Evolutionary conservation across 2,329 filamentous ascomycete genomes (phyloP).

Genomic region (Talaromyces sp.): DNA sequence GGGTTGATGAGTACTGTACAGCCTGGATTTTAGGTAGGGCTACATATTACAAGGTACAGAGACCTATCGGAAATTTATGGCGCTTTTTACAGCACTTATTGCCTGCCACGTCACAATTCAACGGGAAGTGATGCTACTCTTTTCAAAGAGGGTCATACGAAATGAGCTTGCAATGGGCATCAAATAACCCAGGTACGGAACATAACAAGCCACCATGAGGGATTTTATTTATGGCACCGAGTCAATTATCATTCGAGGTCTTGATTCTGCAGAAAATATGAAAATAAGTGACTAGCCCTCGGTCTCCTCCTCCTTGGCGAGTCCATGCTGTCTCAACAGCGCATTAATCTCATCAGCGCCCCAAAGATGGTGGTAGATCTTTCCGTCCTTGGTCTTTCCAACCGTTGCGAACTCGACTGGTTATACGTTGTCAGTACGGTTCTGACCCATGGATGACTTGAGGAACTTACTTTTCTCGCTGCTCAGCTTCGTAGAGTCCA

Average conservation of each 20-base stretch:
- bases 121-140: not conserved
- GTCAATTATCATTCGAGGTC: conserved; percentile 31
- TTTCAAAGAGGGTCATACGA: not conserved
- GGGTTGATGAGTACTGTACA: not conserved
- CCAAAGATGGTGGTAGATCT: conserved; percentile 98
- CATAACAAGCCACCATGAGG: conserved; percentile 4
- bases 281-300: conserved; percentile 52
- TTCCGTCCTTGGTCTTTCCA: conserved; percentile 88
- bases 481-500: conserved; percentile 98
- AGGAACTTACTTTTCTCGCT: conserved; percentile 88
- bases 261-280: conserved; percentile 30
- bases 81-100: not conserved
- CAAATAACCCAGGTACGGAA: not conserved
- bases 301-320: conserved; percentile 76
- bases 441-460: not conserved
- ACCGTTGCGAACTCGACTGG: conserved; percentile 97
- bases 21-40: conserved; percentile 16
- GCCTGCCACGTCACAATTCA: conserved; percentile 15
- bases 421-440: not conserved
- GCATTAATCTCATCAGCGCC: conserved; percentile 93
- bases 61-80: conserved; percentile 11
- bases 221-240: not conserved
- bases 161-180: not conserved
- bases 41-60: conserved; percentile 16
- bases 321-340: conserved; percentile 88